Percentiles rank a stretch among this genome's conserved stretches.
Conservation (phyloP, 352 stramenopile genomes). For the Globisporangium acanthophoron region DNA sequence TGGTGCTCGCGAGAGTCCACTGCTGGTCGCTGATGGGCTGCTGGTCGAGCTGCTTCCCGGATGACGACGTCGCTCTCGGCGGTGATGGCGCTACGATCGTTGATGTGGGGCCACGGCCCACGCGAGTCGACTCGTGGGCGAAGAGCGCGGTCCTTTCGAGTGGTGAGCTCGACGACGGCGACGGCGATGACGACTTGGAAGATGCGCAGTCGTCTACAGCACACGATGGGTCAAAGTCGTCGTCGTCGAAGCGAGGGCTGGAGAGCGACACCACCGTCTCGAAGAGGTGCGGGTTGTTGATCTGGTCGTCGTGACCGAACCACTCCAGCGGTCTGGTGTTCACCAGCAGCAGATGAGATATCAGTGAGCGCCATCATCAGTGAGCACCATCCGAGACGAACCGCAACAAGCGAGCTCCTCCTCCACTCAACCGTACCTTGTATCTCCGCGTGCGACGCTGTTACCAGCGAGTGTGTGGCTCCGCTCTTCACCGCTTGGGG, state of each 20-base stretch:
- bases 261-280: constrained; percentile 37
- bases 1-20: constrained; percentile 50
- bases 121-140: not conserved
- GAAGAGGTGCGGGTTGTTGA: constrained; percentile 51
- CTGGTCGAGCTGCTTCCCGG: not conserved
- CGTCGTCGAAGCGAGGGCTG: constrained; percentile 18
- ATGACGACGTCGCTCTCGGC: not conserved
- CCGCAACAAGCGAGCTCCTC: not conserved
- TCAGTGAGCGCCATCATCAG: not conserved
- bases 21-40: constrained; percentile 27
- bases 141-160: not conserved
- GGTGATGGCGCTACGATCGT: not conserved
- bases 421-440: constrained; percentile 1
- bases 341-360: not conserved
- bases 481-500: not conserved
- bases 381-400: not conserved
- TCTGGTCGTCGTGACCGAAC: constrained; percentile 52
- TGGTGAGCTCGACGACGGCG: not conserved
- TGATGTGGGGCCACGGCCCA: not conserved
- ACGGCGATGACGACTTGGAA: constrained; percentile 1
- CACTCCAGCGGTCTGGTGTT: constrained; percentile 26
- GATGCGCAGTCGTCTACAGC: not conserved
- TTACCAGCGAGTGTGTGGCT: not conserved
- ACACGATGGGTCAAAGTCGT: constrained; percentile 4
- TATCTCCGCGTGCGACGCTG: not conserved